Base-by-base conservation (phyloP, 148 eudicot genomes). In the Arbutus unedo region DNA sequence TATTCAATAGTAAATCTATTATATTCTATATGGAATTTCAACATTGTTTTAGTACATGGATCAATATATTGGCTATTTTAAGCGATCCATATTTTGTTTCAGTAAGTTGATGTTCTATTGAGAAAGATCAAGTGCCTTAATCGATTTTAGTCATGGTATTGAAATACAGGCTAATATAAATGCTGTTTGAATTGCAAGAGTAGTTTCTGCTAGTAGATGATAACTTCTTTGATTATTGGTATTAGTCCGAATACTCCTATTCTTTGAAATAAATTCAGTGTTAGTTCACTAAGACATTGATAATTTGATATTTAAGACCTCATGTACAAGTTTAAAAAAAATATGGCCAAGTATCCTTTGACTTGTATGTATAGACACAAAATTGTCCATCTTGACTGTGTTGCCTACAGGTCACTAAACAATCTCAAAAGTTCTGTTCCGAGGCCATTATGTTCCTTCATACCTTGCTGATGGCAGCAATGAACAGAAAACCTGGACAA, bases 361-460 rank as follows among this genome's bases (percentile, higher is more conserved):
- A 70, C 47, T 56, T 57, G 10, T 13, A 13, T 79, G 44, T 64
- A 16, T 64, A 47, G 13, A 47, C n/a, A 48, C 56, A 54, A 23
- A 31, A 11, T 60, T 10, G 59, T 68, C 13, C n/a, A 23, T 48
- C 50, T 68, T 3, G 77, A 68, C 51, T 57, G 70, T 76, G 56
- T 55, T 76, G 50, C 45, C 21, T 84, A 77, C 83, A 95, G 98
- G 91, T 90, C 82, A 83, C 84, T 47, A 94, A 91, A 80, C 95
- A 93, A 84, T 92, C 97, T 47, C 87, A 78, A 60, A 94, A 93
- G 88, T 96, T 91, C 66, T 96, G 94, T 76, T 94, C 99, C 7
- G 99, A 96, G 89, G 96, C 96, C 54, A 79, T 94, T 48, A 83
- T 85, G 10, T 96, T 94, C 84, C 83, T 96, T 41, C 89, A 89